These are phyloP conservation scores for Venturia pyrina DNA, from an alignment of 2,329 filamentous ascomycete genomes.

Conservation along the genomic window DNA sequence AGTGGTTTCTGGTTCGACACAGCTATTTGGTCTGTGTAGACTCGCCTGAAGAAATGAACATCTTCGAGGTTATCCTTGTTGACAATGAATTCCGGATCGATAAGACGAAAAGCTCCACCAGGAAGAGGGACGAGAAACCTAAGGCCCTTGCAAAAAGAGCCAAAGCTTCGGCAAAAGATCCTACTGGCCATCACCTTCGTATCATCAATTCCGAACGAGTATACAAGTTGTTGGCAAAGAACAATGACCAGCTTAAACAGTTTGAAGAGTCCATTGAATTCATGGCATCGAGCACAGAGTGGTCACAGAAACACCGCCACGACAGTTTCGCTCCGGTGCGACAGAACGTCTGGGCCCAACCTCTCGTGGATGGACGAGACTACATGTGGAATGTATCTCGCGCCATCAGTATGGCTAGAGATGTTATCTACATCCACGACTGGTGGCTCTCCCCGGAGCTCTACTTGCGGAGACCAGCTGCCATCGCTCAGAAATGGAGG, in stretches of 20 bases:
- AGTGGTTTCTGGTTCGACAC: slow-evolving; percentile 97
- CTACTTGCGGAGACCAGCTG: slow-evolving; percentile 86
- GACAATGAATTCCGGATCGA: slow-evolving; percentile 79
- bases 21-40: slow-evolving; percentile 98
- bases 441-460: slow-evolving; percentile 98
- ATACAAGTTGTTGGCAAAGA: slow-evolving; percentile 80
- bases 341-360: slow-evolving; percentile 79
- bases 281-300: slow-evolving; percentile 75
- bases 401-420: slow-evolving; percentile 91
- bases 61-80: slow-evolving; percentile 97
- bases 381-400: slow-evolving; percentile 99
- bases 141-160: slow-evolving; percentile 56
- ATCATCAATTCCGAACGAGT: slow-evolving; percentile 88
- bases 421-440: slow-evolving; percentile 98
- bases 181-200: slow-evolving; percentile 74
- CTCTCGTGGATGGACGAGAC: slow-evolving; percentile 92
- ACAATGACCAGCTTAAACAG: slow-evolving; percentile 78
- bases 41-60: slow-evolving; percentile 96
- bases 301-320: slow-evolving; percentile 77
- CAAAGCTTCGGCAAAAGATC: slow-evolving; percentile 48
- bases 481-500: slow-evolving; percentile 96
- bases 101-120: slow-evolving; percentile 44
- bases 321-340: slow-evolving; percentile 89
- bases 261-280: slow-evolving; percentile 87
- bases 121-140: slow-evolving; percentile 40